Conservation (phyloP, 192 early-diverging fungal species). For the Dissophora ornata region DNA sequence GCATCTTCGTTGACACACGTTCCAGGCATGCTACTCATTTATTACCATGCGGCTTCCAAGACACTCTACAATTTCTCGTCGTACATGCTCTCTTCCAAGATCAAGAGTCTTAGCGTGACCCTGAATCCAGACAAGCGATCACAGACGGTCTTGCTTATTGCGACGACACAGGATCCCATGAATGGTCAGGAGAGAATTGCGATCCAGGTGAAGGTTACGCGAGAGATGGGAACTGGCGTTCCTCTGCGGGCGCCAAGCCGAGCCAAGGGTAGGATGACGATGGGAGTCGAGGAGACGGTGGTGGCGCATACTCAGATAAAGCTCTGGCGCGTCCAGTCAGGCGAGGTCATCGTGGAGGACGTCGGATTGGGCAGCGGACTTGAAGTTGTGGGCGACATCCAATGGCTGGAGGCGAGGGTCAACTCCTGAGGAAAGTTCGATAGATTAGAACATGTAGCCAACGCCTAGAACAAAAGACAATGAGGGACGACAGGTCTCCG, state of each 20-base stretch:
- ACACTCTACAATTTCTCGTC: conserved; percentile 54
- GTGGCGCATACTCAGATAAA: conserved; percentile 24
- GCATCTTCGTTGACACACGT: conserved; percentile 4
- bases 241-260: conserved; percentile 57
- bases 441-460: too few species aligned
- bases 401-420: conserved; percentile 20
- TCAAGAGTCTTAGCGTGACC: conserved; percentile 25
- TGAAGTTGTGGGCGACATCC: conserved; percentile 52
- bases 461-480: too few species aligned
- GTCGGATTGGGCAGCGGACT: conserved; percentile 35
- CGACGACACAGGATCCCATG: conserved; percentile 8
- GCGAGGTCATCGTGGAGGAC: conserved; percentile 46
- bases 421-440: background rate
- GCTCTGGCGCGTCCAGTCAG: conserved; percentile 33
- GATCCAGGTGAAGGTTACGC: conserved; percentile 36
- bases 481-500: background rate
- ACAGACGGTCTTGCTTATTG: conserved; percentile 31
- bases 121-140: conserved; percentile 9
- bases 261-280: conserved; percentile 33
- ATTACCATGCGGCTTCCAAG: conserved; percentile 54
- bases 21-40: conserved; percentile 44
- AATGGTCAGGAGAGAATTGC: conserved; percentile 19
- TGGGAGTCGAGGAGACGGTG: conserved; percentile 47
- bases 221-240: conserved; percentile 47
- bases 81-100: conserved; percentile 27